A percentile compares a stretch with the other conserved stretches of the same genome.
Conservation (phyloP, 768 basidiomycete species). For the Mycena indigotica region DNA sequence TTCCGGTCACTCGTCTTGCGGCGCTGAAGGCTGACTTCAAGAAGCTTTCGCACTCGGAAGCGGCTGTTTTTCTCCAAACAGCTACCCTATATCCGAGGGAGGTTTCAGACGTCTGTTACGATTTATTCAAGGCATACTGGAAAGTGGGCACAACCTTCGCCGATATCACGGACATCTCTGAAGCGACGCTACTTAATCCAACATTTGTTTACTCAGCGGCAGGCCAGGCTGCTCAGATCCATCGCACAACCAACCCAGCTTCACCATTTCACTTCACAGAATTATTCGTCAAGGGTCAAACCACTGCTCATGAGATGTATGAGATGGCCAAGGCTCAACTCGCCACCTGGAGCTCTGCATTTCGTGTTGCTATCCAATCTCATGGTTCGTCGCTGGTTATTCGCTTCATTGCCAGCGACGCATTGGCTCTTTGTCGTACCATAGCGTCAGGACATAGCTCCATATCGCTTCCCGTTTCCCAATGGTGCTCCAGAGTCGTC, state of each 20-base stretch:
- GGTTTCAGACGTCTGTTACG: slow-evolving; percentile 14
- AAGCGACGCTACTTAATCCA: slow-evolving; percentile 43
- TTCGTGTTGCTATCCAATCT: neutral
- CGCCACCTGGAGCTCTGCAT: slow-evolving; percentile 21
- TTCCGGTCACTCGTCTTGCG: slow-evolving; percentile 26
- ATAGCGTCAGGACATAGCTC: slow-evolving; percentile 28
- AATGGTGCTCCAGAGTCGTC: slow-evolving; percentile 32
- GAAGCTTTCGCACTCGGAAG: slow-evolving; percentile 3
- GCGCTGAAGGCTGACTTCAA: slow-evolving; percentile 10
- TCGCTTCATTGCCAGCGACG: slow-evolving; percentile 45
- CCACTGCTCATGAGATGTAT: slow-evolving; percentile 13
- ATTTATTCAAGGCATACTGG: slow-evolving; percentile 41
- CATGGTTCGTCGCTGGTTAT: slow-evolving; percentile 25
- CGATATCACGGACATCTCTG: slow-evolving; percentile 13
- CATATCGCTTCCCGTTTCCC: slow-evolving; percentile 33
- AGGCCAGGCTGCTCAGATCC: slow-evolving; percentile 42
- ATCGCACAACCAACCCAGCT: slow-evolving; percentile 49
- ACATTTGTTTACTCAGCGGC: slow-evolving; percentile 45
- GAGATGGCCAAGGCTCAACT: slow-evolving; percentile 19
- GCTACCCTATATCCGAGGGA: slow-evolving; percentile 38
- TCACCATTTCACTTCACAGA: slow-evolving; percentile 40
- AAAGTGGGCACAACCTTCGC: slow-evolving; percentile 41
- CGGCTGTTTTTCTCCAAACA: slow-evolving; percentile 28
- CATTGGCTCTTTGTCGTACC: slow-evolving; percentile 40
- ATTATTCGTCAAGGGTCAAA: slow-evolving; percentile 1